A percentile compares a stretch with the other conserved stretches of the same genome.
phyloP scores from a whole-genome alignment of 768 basidiomycete species.

The Rhizopogon vinicolor region DNA sequence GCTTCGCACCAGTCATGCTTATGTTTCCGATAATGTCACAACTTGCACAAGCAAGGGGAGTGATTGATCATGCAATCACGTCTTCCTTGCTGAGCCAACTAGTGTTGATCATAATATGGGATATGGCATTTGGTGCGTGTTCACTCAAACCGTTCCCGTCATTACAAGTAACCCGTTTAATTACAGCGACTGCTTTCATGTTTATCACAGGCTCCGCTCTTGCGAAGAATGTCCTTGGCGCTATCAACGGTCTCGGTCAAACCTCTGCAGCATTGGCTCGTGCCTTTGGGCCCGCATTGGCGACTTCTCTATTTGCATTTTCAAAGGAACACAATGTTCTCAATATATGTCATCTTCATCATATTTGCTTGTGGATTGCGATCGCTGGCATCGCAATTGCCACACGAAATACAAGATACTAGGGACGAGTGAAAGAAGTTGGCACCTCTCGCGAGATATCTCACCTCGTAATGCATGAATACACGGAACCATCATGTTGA shows the following conservation, averaged over 20 bases:
- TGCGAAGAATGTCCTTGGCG: conserved; percentile 48
- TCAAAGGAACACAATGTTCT: conserved; percentile 45
- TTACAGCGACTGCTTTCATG: conserved; percentile 46
- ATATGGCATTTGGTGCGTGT: conserved; percentile 38
- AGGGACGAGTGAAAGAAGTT: conserved; percentile 14
- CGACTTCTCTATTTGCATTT: conserved; percentile 49
- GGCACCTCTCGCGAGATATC: no score
- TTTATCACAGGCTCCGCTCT: conserved; percentile 51
- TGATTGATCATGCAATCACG: conserved; percentile 33
- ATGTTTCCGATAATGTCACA: conserved; percentile 43
- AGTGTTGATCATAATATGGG: conserved; percentile 27
- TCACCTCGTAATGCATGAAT: no score
- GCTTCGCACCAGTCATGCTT: conserved; percentile 34
- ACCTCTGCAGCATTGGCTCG: conserved; percentile 40
- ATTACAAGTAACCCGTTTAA: conserved; percentile 1
- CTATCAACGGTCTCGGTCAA: conserved; percentile 54
- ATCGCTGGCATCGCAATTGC: conserved; percentile 19
- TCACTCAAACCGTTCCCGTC: neutral
- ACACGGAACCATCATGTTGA: no score
- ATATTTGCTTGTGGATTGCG: conserved; percentile 11
- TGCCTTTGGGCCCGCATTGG: conserved; percentile 43
- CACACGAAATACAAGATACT: conserved; percentile 27
- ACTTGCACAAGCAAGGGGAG: conserved; percentile 26
- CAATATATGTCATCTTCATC: conserved; percentile 37
- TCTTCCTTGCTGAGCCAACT: conserved; percentile 27